phyloP scores from a whole-genome alignment of 2,329 filamentous ascomycete species.

The Claviceps maximensis region DNA sequence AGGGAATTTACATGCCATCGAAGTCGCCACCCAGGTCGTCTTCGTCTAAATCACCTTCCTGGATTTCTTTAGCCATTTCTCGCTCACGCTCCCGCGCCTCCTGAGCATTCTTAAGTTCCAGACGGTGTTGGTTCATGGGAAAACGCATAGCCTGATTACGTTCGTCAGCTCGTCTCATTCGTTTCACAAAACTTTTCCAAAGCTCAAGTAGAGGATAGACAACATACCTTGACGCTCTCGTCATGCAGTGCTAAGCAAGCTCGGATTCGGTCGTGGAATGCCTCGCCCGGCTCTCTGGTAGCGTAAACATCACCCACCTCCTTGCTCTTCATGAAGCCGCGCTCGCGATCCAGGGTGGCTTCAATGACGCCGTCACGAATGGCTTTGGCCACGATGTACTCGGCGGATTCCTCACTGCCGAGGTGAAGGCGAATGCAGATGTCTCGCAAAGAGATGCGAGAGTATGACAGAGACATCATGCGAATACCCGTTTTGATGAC shows the following conservation, averaged over 20 bases:
- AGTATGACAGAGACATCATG: slow-evolving; percentile 98
- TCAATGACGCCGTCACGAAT: slow-evolving; percentile 97
- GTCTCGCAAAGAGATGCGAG: slow-evolving; percentile 88
- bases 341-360: slow-evolving; percentile 84
- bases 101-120: slow-evolving; percentile 95
- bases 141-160: slow-evolving; percentile 77
- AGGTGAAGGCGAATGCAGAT: slow-evolving; percentile 92
- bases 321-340: slow-evolving; percentile 97
- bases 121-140: slow-evolving; percentile 96
- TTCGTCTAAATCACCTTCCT: slow-evolving; percentile 92
- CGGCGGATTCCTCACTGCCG: slow-evolving; percentile 90
- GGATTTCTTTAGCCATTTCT: slow-evolving; percentile 97
- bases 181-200: neutral
- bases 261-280: slow-evolving; percentile 91
- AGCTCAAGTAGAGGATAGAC: neutral
- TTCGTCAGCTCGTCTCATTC: slow-evolving; percentile 8
- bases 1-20: slow-evolving; percentile 65
- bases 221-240: slow-evolving; percentile 85
- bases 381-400: slow-evolving; percentile 98
- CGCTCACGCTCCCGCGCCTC: slow-evolving; percentile 94
- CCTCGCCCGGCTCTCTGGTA: slow-evolving; percentile 88
- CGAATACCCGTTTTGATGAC: slow-evolving; percentile 99
- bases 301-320: slow-evolving; percentile 92
- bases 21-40: slow-evolving; percentile 94
- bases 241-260: slow-evolving; percentile 88